These are phyloP conservation scores for Neonectria faginata DNA, from an alignment of 2,329 filamentous ascomycete genomes.

Conservation along the genomic window DNA sequence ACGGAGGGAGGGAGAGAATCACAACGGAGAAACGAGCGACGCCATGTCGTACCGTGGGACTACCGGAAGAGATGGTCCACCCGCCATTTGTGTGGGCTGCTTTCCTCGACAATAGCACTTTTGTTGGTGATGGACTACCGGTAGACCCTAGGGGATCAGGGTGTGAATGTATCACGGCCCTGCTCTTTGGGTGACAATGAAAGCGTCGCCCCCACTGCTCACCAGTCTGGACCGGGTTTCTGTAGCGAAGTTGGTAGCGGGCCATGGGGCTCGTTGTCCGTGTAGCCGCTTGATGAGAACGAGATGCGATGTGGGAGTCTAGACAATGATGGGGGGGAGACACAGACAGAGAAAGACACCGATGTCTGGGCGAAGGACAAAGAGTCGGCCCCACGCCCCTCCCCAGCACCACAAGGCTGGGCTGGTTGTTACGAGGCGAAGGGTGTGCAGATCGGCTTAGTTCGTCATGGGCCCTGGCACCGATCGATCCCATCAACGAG, in stretches of 20 bases:
- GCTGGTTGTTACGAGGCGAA: not conserved
- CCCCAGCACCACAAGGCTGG: no score
- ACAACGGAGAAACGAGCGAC: not conserved
- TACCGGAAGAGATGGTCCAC: not conserved
- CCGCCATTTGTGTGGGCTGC: not conserved
- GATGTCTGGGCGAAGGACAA: no score
- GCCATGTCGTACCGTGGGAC: not conserved
- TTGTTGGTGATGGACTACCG: no score
- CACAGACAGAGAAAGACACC: no score
- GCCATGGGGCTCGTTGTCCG: not conserved
- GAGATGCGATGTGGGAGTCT: no score
- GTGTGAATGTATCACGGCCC: not conserved
- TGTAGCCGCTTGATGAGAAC: not conserved
- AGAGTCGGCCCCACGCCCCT: no score
- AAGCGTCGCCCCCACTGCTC: not conserved
- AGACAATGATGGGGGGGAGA: no score
- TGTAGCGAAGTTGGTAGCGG: not conserved
- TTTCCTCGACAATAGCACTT: not conserved
- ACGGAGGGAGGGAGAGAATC: not conserved
- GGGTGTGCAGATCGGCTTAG: not conserved
- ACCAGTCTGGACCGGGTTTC: not conserved
- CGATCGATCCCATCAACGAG: not conserved
- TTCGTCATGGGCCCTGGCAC: not conserved
- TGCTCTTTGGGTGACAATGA: not conserved
- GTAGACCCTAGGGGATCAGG: not conserved